Conservation (phyloP, 306 rosid species). For the Bauhinia variegata region DNA sequence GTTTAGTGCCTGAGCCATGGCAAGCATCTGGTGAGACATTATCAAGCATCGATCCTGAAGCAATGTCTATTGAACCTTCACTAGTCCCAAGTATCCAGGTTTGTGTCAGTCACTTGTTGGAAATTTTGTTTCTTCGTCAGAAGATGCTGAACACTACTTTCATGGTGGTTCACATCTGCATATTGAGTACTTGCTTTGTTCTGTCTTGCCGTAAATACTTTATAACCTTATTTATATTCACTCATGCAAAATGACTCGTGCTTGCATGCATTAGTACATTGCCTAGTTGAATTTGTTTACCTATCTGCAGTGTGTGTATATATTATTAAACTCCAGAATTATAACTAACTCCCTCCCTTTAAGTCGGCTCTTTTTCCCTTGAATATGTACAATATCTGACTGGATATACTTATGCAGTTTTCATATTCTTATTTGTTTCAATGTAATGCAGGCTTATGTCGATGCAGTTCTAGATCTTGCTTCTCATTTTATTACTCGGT, state of each 20-base stretch:
- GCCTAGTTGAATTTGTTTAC: not conserved
- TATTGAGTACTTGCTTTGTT: not conserved
- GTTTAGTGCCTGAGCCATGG: conserved; percentile 92
- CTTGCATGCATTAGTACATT: not conserved
- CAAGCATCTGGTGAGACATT: conserved; percentile 74
- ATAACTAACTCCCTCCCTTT: not conserved
- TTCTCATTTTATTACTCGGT: conserved; percentile 95
- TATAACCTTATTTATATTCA: not conserved
- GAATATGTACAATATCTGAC: conserved; percentile 20
- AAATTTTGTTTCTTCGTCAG: conserved; percentile 16
- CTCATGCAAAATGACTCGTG: conserved; percentile 1
- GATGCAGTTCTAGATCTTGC: conserved; percentile 98
- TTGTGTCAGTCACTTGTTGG: conserved; percentile 22
- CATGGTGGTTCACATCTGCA: conserved; percentile 11
- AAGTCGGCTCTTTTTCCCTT: conserved; percentile 23
- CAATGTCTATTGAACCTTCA: conserved; percentile 92
- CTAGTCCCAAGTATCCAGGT: conserved; percentile 84
- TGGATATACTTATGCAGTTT: not conserved
- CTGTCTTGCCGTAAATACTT: conserved; percentile 19
- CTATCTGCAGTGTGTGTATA: not conserved
- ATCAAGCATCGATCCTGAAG: conserved; percentile 79
- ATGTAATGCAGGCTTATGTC: conserved; percentile 81
- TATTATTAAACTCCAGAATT: not conserved
- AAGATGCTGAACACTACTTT: not conserved
- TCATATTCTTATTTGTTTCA: conserved; percentile 31